phyloP scores from a whole-genome alignment of 257 asterid genomes.

The Przewalskia tangutica region DNA sequence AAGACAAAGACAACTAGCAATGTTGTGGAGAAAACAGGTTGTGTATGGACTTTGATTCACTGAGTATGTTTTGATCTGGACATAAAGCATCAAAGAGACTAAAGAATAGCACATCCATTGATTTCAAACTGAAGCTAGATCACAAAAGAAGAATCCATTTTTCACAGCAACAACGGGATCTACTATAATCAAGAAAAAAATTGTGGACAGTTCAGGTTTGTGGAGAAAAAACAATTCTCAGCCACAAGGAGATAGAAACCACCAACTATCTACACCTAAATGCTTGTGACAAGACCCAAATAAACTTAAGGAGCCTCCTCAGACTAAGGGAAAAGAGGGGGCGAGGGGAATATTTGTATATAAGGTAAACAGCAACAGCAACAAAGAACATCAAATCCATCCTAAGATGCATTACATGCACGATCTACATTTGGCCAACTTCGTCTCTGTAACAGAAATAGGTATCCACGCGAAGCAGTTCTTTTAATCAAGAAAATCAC shows the following conservation, averaged over 20 bases:
- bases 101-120: not conserved
- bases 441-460: not conserved
- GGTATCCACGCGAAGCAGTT: not conserved
- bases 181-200: not conserved
- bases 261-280: slow-evolving; percentile 23
- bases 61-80: not conserved
- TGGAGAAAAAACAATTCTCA: not conserved
- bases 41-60: not conserved
- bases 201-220: not conserved
- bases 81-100: not conserved
- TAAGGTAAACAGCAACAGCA: slow-evolving; percentile 2
- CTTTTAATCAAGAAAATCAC: not conserved
- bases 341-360: not conserved
- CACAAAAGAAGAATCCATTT: not conserved
- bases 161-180: not conserved
- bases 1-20: not conserved
- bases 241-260: slow-evolving; percentile 5
- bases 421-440: not conserved
- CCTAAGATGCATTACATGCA: not conserved
- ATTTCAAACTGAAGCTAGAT: not conserved
- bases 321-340: not conserved
- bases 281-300: slow-evolving; percentile 16
- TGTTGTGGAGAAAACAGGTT: not conserved
- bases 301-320: slow-evolving; percentile 8
- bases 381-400: not conserved